Evolutionary conservation across 257 asterid genomes (phyloP), one percentile per base, ranked within the genome.

Genomic region (Solanum chiquidenum): DNA sequence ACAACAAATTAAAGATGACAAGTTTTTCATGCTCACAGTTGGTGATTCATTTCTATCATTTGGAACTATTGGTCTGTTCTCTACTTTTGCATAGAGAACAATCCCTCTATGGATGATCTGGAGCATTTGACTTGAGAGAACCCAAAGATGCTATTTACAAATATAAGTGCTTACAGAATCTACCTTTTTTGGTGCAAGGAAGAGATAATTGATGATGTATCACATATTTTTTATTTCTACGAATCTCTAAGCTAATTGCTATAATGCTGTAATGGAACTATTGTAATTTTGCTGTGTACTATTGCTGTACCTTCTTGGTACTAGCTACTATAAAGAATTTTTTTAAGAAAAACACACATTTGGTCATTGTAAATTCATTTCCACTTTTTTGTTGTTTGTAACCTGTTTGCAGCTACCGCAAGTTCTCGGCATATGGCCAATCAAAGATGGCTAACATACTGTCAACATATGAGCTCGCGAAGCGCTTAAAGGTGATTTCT

Each of bases 401-500:
- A 66, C 90, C 76, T 62, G 72, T 60, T 72, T 88, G 89, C 95
- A 96, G 99, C 87, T 94, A 94, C 88, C 52, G 9, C 83, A 91
- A 86, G 35, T 89, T 86, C 89, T 62, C 38, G 85, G 98, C 99
- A 14, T 96, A 96, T 86, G 94, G 97, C 83, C 99, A 96, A 91
- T 95, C 99, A 87, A 96, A 96, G 91, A 95, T 96, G 60, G 93
- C 98, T 83, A 96, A 94, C 64, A 68, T 93, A 83, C 93, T 96
- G 87, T 98, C 94, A 44, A 91, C 96, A 4, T 93, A 93, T 49
- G 99, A 94, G 94, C 91, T 96, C 52, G 16, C 94, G 1, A 90
- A 93, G 85, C 94, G 87, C 83, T 89, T 96, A 33, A 94, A 94
- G 97, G 99, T 96, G 86, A 8, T 76, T 87, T 10, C 12, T 72